phyloP scores from a whole-genome alignment of 2,329 filamentous ascomycete species.

The Fusarium acutatum region DNA sequence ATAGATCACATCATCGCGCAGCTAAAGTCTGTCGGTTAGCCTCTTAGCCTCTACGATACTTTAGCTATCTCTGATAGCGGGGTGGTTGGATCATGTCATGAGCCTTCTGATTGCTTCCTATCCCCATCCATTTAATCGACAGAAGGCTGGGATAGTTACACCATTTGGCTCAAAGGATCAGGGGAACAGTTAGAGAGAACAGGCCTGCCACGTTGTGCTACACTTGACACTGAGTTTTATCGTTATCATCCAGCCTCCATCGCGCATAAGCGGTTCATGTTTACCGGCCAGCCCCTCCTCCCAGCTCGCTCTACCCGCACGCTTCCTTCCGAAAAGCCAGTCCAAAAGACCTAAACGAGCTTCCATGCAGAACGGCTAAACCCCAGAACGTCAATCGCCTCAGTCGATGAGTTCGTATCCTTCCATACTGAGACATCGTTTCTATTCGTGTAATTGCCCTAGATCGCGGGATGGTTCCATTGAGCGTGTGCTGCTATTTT shows the following conservation, averaged over 20 bases:
- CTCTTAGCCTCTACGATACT: too few species aligned
- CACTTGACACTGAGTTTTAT: not conserved
- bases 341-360: slow-evolving; percentile 8
- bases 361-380: slow-evolving; percentile 26
- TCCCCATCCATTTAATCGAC: not conserved
- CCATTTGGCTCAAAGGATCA: not conserved
- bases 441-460: slow-evolving; percentile 25
- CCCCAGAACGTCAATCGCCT: slow-evolving; percentile 16
- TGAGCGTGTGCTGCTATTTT: slow-evolving; percentile 19
- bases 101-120: not conserved
- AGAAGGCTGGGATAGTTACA: slow-evolving; percentile 1
- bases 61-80: not conserved
- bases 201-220: slow-evolving; percentile 17
- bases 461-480: not conserved
- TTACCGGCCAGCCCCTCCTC: slow-evolving; percentile 14
- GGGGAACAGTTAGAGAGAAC: not conserved
- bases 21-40: too few species aligned
- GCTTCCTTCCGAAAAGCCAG: not conserved
- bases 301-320: not conserved
- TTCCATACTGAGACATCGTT: slow-evolving; percentile 18
- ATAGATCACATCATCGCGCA: slow-evolving; percentile 37
- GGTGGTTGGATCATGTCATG: slow-evolving; percentile 16
- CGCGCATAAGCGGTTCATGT: slow-evolving; percentile 4
- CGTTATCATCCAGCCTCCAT: slow-evolving; percentile 11
- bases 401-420: slow-evolving; percentile 21